Evolutionary conservation across 2,329 filamentous ascomycete species (phyloP).

Genomic region (Neofusicoccum laricinum): DNA sequence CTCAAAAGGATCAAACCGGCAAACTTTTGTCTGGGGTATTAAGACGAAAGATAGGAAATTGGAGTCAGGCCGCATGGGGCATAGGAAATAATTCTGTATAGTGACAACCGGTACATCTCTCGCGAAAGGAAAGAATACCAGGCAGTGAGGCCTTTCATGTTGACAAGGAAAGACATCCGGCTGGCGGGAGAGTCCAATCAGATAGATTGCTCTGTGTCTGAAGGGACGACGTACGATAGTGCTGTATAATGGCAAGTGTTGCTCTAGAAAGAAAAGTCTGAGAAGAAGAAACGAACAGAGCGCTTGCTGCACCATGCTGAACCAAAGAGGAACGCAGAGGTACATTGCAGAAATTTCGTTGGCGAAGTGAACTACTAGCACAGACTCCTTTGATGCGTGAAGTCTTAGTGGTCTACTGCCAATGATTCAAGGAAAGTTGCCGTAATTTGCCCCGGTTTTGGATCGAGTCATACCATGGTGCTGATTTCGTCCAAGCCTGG

Average conservation of each 20-base stretch:
- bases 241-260: not conserved
- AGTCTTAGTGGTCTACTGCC: not conserved
- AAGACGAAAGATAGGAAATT: not conserved
- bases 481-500: not conserved
- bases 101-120: not conserved
- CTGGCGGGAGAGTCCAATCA: not conserved
- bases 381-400: no score
- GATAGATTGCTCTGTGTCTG: not conserved
- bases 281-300: not conserved
- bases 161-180: not conserved
- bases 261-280: not conserved
- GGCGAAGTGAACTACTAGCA: not conserved
- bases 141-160: not conserved
- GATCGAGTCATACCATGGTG: not conserved
- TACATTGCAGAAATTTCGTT: not conserved
- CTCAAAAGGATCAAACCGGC: not conserved
- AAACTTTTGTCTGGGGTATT: not conserved
- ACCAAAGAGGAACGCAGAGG: not conserved
- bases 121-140: not conserved
- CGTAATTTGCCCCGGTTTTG: not conserved
- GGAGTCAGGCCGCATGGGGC: no score
- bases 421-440: not conserved
- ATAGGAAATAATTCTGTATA: not conserved
- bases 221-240: not conserved
- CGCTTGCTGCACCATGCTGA: not conserved